Evolutionary conservation across 2,329 filamentous ascomycete genomes (phyloP), one percentile per base, ranked within the genome.

Genomic region (Cadophora malorum): DNA sequence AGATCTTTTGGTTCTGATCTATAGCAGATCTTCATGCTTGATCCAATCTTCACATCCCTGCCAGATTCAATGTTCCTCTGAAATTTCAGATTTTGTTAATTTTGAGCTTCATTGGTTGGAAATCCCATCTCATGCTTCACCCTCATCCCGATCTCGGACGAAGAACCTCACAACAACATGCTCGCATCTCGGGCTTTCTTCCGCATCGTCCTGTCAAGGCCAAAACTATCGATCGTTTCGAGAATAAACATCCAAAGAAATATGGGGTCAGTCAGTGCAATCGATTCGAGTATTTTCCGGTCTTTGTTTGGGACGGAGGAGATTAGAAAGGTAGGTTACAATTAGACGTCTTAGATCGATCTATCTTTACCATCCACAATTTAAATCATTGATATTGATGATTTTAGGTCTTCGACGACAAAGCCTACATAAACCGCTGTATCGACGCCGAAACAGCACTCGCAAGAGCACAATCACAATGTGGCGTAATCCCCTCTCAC

Each of bases 381-480:
- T n/a, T n/a, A n/a, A n/a, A n/a, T n/a, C n/a, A n/a, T n/a, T n/a
- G n/a, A n/a, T n/a, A n/a, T n/a, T n/a, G n/a, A n/a, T n/a, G n/a
- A n/a, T n/a, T n/a, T n/a, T n/a, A n/a, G n/a, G 77, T 83, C 64
- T 86, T 86, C 73, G 80, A 82, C 33, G 84, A 86, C 66, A 78
- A 80, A 69, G 79, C 82, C 9, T 86, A 85, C 72, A 79, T 85
- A 41, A 75, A 79, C 35, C 79, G 80, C 60, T 82, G 83, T 66
- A 79, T 86, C 9, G 82, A 85, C 47, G 83, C 83, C 9, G 84
- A 86, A 74, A 81, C 82, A 1, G 84, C 84, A 14, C 77, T 86
- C 6, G 83, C 84, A 3, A 79, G 82, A 68, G 84, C 84, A 9
- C 82, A 86, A 71, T 82, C 83, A 1, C 77, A 78, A 61, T 81